These are phyloP conservation scores for Limtongia smithiae DNA, from an alignment of 805 yeast genomes.

Conservation along the genomic window DNA sequence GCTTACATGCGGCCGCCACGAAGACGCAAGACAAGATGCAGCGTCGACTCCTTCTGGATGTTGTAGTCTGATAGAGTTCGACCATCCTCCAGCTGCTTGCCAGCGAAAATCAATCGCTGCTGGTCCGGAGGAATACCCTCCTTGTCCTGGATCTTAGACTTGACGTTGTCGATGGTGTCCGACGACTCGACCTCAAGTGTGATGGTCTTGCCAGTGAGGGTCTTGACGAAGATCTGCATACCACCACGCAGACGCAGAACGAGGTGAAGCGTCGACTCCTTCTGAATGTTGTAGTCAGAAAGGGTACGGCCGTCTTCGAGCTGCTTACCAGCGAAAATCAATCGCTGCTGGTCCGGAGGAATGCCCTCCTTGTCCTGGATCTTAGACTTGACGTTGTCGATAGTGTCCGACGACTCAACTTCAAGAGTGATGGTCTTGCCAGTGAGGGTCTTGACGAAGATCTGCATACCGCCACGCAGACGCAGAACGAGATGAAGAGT, in stretches of 20 bases:
- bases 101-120: slow-evolving; percentile 91
- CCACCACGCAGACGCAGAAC: slow-evolving; percentile 88
- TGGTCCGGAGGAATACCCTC: slow-evolving; percentile 97
- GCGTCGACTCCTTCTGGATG: slow-evolving; percentile 88
- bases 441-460: slow-evolving; percentile 82
- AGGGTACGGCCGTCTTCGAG: slow-evolving; percentile 91
- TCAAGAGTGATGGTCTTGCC: slow-evolving; percentile 87
- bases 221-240: slow-evolving; percentile 87
- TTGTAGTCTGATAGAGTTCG: slow-evolving; percentile 90
- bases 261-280: slow-evolving; percentile 81
- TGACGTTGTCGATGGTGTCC: slow-evolving; percentile 91
- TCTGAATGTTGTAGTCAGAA: slow-evolving; percentile 91
- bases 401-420: slow-evolving; percentile 91
- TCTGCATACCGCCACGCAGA: slow-evolving; percentile 98
- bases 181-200: slow-evolving; percentile 88
- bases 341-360: slow-evolving; percentile 94
- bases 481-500: slow-evolving; percentile 92
- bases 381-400: slow-evolving; percentile 90
- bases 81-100: slow-evolving; percentile 94
- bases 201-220: slow-evolving; percentile 88
- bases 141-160: slow-evolving; percentile 91
- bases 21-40: slow-evolving; percentile 78
- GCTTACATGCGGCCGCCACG: slow-evolving; percentile 61
- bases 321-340: slow-evolving; percentile 93
- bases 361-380: slow-evolving; percentile 95